A percentile compares a stretch with the other conserved stretches of the same genome.
These are phyloP conservation scores for Papiliotrema flavescens DNA, from an alignment of 1,284 basidiomycete species.

Conservation along the genomic window DNA sequence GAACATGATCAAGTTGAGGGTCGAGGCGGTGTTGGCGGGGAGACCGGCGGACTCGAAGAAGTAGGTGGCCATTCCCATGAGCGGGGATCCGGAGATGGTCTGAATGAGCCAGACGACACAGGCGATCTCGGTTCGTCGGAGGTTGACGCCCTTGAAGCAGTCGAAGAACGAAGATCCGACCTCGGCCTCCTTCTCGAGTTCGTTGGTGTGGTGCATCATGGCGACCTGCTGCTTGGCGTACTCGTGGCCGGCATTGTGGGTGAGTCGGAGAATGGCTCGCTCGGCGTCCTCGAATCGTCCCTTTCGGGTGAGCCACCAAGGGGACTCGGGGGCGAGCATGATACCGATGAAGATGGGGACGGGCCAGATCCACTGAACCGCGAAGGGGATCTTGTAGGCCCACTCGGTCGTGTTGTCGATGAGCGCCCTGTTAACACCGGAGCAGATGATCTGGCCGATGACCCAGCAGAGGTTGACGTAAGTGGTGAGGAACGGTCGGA, in stretches of 20 bases:
- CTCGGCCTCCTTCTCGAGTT: conserved; percentile 42
- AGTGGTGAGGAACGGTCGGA: conserved; percentile 46
- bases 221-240: conserved; percentile 38
- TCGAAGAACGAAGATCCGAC: conserved; percentile 42
- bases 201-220: conserved; percentile 49
- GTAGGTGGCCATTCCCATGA: conserved; percentile 41
- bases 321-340: conserved; percentile 37
- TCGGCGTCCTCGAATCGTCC: conserved; percentile 44
- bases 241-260: conserved; percentile 9
- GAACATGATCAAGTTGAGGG: conserved; percentile 35
- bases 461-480: conserved; percentile 50
- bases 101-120: conserved; percentile 38
- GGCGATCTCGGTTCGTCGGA: conserved; percentile 49
- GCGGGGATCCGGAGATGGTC: conserved; percentile 31
- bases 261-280: conserved; percentile 31
- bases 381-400: conserved; percentile 46
- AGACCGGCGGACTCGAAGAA: conserved; percentile 49
- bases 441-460: conserved; percentile 39
- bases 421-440: conserved; percentile 41
- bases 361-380: conserved; percentile 48
- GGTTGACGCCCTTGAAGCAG: conserved; percentile 49
- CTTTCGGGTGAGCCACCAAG: conserved; percentile 15
- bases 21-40: conserved; percentile 38
- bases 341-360: conserved; percentile 37
- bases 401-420: conserved; percentile 25